Evolutionary conservation across 106 monocot species (phyloP), one percentile per base, ranked within the genome.

Genomic region (Acanthochlamys bracteata): DNA sequence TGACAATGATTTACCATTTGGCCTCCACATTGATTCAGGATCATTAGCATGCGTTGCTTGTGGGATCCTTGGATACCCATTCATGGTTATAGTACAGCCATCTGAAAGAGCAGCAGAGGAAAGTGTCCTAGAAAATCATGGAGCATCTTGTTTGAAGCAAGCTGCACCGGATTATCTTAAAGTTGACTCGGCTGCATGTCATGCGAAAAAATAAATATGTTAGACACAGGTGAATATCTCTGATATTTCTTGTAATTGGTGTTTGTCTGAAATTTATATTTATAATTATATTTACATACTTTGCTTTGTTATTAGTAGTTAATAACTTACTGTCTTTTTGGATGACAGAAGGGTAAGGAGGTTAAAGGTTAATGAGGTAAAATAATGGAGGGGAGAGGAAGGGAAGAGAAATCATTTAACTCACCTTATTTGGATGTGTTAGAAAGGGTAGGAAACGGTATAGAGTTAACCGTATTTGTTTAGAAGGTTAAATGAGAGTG

Each of bases 11-110:
- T 63, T 92, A 39, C 92, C 92, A 22, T 81, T 76, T 75, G 92
- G 85, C 56, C 71, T 98, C 66, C 74, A 83, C 56, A 62, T 92
- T 69, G 88, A 98, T 79, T 79, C 91, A 41, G 98, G 98, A 26
- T 75, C 83, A 17, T 80, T 98, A 74, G 71, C 79, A 67, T 98
- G 98, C 74, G 92, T 92, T 70, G 83, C 92, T 64, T 98, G 98
- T 79, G 98, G 98, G 60, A 85, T 79, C 57, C 98, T 98, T 71
- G 98, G 98, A 17, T 98, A 86, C 67, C 98, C 98, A 65, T 92
- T 98, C 71, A 98, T 98, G 96, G 84, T 85, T 8, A 65, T 98
- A 46, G 43, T 98, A 25, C 91, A 88, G 74, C 98, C 98, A 64
- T 70, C 74, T 41, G 65, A 63, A 39, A 61, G 69, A 40, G 82